These are phyloP conservation scores for Agrostemma githago DNA, from an alignment of 148 eudicot species.

Conservation along the genomic window DNA sequence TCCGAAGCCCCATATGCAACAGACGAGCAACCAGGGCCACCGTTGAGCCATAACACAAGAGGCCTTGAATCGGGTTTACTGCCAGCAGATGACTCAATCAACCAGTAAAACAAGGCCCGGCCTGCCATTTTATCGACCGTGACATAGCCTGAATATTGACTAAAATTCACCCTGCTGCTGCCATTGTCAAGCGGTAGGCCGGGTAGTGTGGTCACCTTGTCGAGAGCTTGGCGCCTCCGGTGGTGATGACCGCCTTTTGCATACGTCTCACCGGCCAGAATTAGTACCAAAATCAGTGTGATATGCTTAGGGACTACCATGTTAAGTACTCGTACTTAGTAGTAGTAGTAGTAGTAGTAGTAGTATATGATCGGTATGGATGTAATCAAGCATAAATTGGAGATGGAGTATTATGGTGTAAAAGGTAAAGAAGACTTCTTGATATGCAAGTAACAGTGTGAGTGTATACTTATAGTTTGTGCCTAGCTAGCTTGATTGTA, in stretches of 20 bases:
- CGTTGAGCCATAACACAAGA: conserved; percentile 38
- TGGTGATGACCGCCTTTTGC: conserved; percentile 1
- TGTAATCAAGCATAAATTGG: not conserved
- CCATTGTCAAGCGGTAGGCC: conserved; percentile 21
- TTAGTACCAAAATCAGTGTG: not conserved
- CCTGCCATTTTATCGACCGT: conserved; percentile 26
- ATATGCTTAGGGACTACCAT: conserved; percentile 10
- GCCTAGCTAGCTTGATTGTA: conserved; percentile 12
- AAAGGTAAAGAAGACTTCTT: conserved; percentile 21
- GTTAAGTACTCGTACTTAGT: not conserved
- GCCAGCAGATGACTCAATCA: conserved; percentile 24
- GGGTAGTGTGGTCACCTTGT: conserved; percentile 23
- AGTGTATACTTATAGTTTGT: conserved; percentile 21
- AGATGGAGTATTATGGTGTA: conserved; percentile 2
- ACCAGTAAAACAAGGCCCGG: conserved; percentile 33
- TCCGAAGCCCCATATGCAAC: conserved; percentile 46
- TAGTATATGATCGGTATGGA: conserved; percentile 10
- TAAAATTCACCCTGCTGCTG: conserved; percentile 16
- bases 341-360: too few species aligned
- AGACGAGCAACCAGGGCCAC: conserved; percentile 46
- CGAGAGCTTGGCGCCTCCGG: conserved; percentile 3
- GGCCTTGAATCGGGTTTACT: conserved; percentile 23
- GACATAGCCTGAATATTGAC: conserved; percentile 34
- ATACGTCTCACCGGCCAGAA: not conserved
- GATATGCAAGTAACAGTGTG: conserved; percentile 21